Evolutionary conservation across 805 yeast species (phyloP).

Genomic region (Saccharomyces paradoxus): DNA sequence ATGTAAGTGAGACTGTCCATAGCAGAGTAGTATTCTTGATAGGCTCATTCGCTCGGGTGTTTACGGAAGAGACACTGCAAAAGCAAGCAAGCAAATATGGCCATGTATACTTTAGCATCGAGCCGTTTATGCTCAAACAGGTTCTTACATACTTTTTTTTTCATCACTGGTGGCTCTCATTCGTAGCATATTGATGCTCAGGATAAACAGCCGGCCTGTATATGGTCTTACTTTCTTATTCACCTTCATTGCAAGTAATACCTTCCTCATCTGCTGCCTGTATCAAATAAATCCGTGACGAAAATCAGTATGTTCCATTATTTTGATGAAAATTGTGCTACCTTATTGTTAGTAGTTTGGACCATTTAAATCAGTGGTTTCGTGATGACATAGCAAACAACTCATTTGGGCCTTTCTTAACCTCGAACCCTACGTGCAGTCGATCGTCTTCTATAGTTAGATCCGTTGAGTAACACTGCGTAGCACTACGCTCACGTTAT

Average conservation of each 20-base stretch:
- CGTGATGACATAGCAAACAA: background rate
- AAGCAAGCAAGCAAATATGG: background rate
- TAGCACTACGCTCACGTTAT: background rate
- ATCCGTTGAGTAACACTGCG: background rate
- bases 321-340: background rate
- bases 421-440: background rate
- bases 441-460: background rate
- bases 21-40: conserved; percentile 87
- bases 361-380: background rate
- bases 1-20: conserved; percentile 95
- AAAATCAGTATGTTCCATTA: background rate
- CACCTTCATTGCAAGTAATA: conserved; percentile 91
- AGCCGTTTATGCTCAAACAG: background rate
- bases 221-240: conserved; percentile 82
- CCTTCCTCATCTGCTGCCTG: conserved; percentile 42
- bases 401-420: background rate
- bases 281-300: conserved; percentile 64
- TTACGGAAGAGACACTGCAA: conserved; percentile 77
- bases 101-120: background rate
- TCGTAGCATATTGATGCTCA: conserved; percentile 36
- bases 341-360: background rate
- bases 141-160: background rate
- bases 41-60: conserved; percentile 95
- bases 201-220: conserved; percentile 47
- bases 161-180: background rate